These are phyloP conservation scores for Paraphoma chrysanthemicola DNA, from an alignment of 2,329 filamentous ascomycete genomes.

Conservation along the genomic window DNA sequence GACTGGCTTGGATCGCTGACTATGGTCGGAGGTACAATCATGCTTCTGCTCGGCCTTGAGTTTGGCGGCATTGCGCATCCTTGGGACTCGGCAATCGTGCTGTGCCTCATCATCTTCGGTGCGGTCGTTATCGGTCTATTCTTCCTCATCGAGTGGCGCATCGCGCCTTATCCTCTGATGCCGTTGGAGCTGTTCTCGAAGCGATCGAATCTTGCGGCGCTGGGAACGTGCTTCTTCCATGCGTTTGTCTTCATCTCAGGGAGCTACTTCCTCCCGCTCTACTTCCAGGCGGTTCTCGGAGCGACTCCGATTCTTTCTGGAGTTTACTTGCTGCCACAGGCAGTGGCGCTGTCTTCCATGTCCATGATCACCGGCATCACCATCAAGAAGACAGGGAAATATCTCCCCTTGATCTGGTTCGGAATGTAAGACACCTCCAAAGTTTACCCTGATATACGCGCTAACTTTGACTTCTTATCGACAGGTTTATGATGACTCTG, in stretches of 20 bases:
- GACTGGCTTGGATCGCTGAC: conserved; percentile 70
- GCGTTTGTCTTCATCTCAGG: conserved; percentile 79
- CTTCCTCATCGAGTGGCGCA: conserved; percentile 72
- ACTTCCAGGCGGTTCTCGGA: conserved; percentile 79
- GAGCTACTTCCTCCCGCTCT: conserved; percentile 82
- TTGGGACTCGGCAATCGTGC: conserved; percentile 76
- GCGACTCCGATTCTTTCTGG: conserved; percentile 74
- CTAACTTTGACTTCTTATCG: neutral
- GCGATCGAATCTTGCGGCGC: conserved; percentile 69
- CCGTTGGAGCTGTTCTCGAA: conserved; percentile 74
- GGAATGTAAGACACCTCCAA: conserved; percentile 24
- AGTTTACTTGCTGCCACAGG: conserved; percentile 75
- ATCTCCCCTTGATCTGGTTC: conserved; percentile 49
- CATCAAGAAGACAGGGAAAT: conserved; percentile 56
- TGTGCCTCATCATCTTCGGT: conserved; percentile 81
- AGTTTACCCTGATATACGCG: neutral
- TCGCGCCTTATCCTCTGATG: conserved; percentile 80
- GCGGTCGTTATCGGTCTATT: conserved; percentile 69
- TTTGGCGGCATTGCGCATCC: conserved; percentile 78
- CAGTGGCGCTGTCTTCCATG: conserved; percentile 69
- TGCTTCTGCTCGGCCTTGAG: conserved; percentile 86
- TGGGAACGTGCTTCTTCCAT: conserved; percentile 74
- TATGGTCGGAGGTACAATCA: conserved; percentile 79
- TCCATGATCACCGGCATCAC: conserved; percentile 65
- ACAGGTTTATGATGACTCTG: conserved; percentile 40